A percentile compares a stretch with the other conserved stretches of the same genome.
Evolutionary conservation across 2,329 filamentous ascomycete species (phyloP).

Genomic region (Erysiphe neolycopersici): DNA sequence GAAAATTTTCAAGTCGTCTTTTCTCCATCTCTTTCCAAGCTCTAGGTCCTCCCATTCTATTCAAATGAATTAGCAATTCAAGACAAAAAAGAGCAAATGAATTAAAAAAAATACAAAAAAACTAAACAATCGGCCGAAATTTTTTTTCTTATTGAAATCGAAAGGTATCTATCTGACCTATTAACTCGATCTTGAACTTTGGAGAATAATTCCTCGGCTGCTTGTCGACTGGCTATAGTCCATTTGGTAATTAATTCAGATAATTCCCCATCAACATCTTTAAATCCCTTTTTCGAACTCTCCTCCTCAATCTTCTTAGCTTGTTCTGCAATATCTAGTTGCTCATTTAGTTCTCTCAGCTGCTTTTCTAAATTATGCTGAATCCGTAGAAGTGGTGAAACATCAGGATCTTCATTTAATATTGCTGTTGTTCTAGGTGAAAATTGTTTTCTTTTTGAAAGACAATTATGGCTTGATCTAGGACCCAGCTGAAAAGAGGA

Average conservation of each 20-base stretch:
- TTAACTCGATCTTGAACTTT: conserved; percentile 31
- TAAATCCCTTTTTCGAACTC: conserved; percentile 11
- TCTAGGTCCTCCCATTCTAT: conserved; percentile 29
- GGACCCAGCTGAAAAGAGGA: neutral
- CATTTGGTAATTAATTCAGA: conserved; percentile 29
- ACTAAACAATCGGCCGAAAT: too few species aligned
- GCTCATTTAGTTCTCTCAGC: conserved; percentile 10
- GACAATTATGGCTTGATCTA: neutral
- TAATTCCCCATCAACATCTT: conserved; percentile 30
- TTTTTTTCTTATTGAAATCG: too few species aligned
- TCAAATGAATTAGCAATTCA: conserved; percentile 1
- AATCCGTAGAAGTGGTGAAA: conserved; percentile 10
- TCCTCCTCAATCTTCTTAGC: conserved; percentile 22
- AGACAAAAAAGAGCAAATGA: neutral
- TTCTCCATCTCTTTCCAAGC: conserved; percentile 26
- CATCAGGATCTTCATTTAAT: conserved; percentile 12
- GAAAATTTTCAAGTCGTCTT: conserved; percentile 17
- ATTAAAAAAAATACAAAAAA: too few species aligned
- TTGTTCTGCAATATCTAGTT: conserved; percentile 25
- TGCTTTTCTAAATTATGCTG: conserved; percentile 14
- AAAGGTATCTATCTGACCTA: conserved; percentile 10
- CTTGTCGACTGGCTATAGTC: conserved; percentile 29
- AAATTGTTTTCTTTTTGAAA: conserved; percentile 1
- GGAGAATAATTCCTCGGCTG: conserved; percentile 40
- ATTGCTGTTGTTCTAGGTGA: conserved; percentile 12